Evolutionary conservation across 208 protist genomes (phyloP), one percentile per base, ranked within the genome.

Genomic region (Wallacemonas collosoma): DNA sequence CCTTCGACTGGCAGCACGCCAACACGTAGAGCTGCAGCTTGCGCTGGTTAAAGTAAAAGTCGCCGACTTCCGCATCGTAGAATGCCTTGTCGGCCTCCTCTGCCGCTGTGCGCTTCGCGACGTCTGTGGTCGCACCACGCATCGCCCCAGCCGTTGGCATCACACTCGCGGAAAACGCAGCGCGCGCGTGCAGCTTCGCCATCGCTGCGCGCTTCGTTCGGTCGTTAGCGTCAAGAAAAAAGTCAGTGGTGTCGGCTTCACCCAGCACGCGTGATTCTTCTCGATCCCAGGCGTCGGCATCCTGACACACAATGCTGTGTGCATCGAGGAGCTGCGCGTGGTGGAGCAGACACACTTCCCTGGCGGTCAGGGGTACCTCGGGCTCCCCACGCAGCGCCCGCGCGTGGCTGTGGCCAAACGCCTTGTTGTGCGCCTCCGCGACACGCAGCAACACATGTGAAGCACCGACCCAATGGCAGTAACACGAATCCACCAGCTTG

Each of bases 401-500:
- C 7, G 57, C 17, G 5, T 43, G 67, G 39, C n/a, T 17, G 40
- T 54, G 45, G 48, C 54, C 44, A 26, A 76, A 60, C 43, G 86
- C 70, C 41, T 81, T 79, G 39, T 35, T 57, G 71, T 85, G 85
- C 17, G 65, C 68, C 65, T 95, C 88, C 12, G 72, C 75, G 1
- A 83, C 77, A 9, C 71, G 68, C 62, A 94, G 62, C 63, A 95
- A 61, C 17, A 88, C 90, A 68, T 93, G 86, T 2, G 89, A 84
- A 1, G 87, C 76, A 36, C 98, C 98, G 5, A 99, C 77, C 98
- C 98, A 99, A 65, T 98, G 97, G 5, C 92, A 96, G 83, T 99
- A 99, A 80, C 98, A 99, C 8, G 95, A 93, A 80, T 99, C 98
- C 2, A 98, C 90, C n/a, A 98, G 83, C 82, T 99, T 99, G 81